Evolutionary conservation across 164 flowering plant species (phyloP), one percentile per base, ranked within the genome.

Genomic region (Nymphaea thermarum): DNA sequence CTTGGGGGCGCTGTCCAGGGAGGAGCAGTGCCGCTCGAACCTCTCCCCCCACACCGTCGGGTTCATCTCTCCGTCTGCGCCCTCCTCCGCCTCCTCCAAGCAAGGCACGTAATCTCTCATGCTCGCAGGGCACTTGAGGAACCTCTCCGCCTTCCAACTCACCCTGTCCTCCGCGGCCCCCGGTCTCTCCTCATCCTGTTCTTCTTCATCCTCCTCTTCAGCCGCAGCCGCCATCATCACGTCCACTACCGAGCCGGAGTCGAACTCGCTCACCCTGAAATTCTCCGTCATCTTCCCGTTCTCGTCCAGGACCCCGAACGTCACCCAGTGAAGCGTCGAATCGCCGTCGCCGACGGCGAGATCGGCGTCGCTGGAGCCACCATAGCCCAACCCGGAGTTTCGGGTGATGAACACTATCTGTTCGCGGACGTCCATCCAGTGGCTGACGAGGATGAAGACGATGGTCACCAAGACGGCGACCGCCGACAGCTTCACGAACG

Each of bases 21-120:
- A 83, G 0, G 99, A 97, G 73, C 99, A 95, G 77, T 87, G 96
- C 76, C 90, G 77, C 77, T 88, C 90, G 57, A 71, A 88, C 65
- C 70, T 82, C 79, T 88, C 91, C 66, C 91, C 91, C 45, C 68
- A 83, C 69, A 76, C 81, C 7, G 85, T 82, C 14, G 91, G 84
- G 7, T 68, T 73, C 75, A 86, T 75, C 70, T 78, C 80, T 43
- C 59, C 67, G 53, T 10, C 53, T 45, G 53, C 11, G 36, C 86
- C 80, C 43, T 79, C 91, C 62, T 82, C 87, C 67, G 59, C 80
- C 72, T 87, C 84, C 45, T 87, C 95, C 82, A 89, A 69, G 75
- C 95, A 86, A 45, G 91, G 95, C 53, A 89, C 85, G 62, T 81
- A 81, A 78, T 88, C 91, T 57, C 80, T 82, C 96, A 86, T 82